These are phyloP conservation scores for Chrysosporium keratinophilum DNA, from an alignment of 2,329 filamentous ascomycete species.

Conservation along the genomic window DNA sequence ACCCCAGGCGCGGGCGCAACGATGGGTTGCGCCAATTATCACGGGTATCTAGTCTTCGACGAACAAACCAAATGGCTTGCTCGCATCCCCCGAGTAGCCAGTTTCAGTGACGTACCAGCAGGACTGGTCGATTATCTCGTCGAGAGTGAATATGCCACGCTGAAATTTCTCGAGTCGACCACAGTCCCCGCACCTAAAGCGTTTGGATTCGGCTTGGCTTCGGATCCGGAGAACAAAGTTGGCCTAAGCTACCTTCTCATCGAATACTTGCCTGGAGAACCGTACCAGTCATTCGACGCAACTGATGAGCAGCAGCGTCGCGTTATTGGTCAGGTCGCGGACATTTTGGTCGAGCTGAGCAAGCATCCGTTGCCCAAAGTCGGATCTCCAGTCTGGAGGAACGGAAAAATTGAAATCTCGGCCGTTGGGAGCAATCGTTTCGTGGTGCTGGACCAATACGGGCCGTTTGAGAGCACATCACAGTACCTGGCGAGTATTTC, in stretches of 20 bases:
- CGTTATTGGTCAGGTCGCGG: constrained; percentile 31
- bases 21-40: constrained; percentile 41
- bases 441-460: constrained; percentile 29
- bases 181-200: constrained; percentile 30
- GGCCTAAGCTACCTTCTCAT: constrained; percentile 34
- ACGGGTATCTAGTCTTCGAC: constrained; percentile 36
- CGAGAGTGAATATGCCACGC: constrained; percentile 33
- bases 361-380: constrained; percentile 29
- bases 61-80: constrained; percentile 38
- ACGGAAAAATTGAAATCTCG: constrained; percentile 22
- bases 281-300: constrained; percentile 26
- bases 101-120: constrained; percentile 26
- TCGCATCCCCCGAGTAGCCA: constrained; percentile 29
- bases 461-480: constrained; percentile 25
- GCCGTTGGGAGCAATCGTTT: constrained; percentile 26
- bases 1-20: constrained; percentile 26
- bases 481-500: constrained; percentile 29
- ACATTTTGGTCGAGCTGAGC: constrained; percentile 34
- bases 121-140: constrained; percentile 22
- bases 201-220: constrained; percentile 27
- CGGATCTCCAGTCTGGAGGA: constrained; percentile 27
- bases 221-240: constrained; percentile 19
- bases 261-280: constrained; percentile 32
- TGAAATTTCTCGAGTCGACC: constrained; percentile 31
- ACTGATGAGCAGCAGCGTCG: constrained; percentile 27